phyloP scores from a whole-genome alignment of 257 asterid genomes.

The Eustoma russellianum region DNA sequence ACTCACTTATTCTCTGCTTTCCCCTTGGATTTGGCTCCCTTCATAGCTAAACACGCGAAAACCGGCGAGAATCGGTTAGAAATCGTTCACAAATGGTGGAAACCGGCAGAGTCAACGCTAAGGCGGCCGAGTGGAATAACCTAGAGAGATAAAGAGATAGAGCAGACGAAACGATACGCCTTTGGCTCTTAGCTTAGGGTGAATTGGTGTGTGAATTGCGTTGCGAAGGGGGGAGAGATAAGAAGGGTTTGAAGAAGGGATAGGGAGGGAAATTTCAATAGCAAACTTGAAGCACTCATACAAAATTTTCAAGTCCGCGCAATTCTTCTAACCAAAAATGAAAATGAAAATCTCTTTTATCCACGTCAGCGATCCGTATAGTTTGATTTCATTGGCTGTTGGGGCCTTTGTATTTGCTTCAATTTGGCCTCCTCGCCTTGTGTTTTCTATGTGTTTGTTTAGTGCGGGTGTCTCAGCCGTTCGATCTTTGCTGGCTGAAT shows the following conservation, averaged over 20 bases:
- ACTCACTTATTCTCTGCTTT: conserved; percentile 63
- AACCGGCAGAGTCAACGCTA: conserved; percentile 14
- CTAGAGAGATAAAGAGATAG: conserved; percentile 18
- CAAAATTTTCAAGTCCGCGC: conserved; percentile 67
- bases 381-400: conserved; percentile 8
- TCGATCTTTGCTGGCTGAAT: conserved; percentile 11
- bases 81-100: conserved; percentile 14
- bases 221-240: conserved; percentile 29
- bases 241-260: conserved; percentile 40
- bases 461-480: conserved; percentile 25
- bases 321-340: conserved; percentile 22
- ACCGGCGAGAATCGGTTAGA: conserved; percentile 27
- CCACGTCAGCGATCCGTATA: conserved; percentile 60
- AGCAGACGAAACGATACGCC: conserved; percentile 27
- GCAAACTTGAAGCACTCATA: conserved; percentile 30
- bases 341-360: background rate
- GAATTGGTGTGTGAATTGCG: conserved; percentile 14
- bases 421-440: conserved; percentile 29
- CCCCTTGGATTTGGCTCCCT: conserved; percentile 57
- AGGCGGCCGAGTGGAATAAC: conserved; percentile 21
- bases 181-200: conserved; percentile 12
- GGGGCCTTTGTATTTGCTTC: conserved; percentile 1
- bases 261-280: conserved; percentile 29
- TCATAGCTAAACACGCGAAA: conserved; percentile 24
- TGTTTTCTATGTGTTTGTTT: conserved; percentile 73